Base-by-base conservation (phyloP, 345 rosid genomes). In the Anacardium occidentale region DNA sequence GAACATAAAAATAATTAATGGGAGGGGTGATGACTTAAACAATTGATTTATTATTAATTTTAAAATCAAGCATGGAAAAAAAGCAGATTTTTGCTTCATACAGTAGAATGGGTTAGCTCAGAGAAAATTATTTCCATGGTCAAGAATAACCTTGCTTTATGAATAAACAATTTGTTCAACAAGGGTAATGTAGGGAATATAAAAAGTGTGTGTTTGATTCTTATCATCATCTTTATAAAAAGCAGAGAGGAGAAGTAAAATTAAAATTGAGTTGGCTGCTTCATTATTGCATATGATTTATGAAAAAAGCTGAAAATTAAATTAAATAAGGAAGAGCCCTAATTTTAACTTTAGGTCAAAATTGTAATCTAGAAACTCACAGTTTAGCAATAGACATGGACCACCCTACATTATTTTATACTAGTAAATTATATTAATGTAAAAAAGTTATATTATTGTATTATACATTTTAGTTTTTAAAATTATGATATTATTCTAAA, bases 41-140 rank as follows among this genome's bases (percentile, higher is more conserved):
- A 29, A 29, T 29, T 29, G 32, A 29, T 29, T 29, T 29, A n/a
- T 29, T 29, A 29, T 29, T 29, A 1, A 29, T 29, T 29, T 29
- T 29, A 62, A 64, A 53, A 45, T 48, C 32, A 20, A 20, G 10
- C 3, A 64, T 56, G 15, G 1, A 3, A 42, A 62, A 42, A 72
- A 78, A 80, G 81, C 70, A 79, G 75, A 70, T 70, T 71, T 76
- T 26, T 72, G 47, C 72, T 29, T 58, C 70, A 24, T n/a, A 51
- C 2, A 3, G 32, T 29, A 29, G 61, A 42, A 50, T 47, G 25
- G 7, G 14, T 25, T 3, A n/a, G 20, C 59, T 14, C 44, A 0
- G 29, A 11, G 60, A 32, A 58, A 5, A 37, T 37, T 7, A 37
- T 6, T 6, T 0, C 1, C 69, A 62, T 26, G 56, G 63, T 24